Base-by-base conservation (phyloP, 306 rosid genomes). In the Vigna radiata region DNA sequence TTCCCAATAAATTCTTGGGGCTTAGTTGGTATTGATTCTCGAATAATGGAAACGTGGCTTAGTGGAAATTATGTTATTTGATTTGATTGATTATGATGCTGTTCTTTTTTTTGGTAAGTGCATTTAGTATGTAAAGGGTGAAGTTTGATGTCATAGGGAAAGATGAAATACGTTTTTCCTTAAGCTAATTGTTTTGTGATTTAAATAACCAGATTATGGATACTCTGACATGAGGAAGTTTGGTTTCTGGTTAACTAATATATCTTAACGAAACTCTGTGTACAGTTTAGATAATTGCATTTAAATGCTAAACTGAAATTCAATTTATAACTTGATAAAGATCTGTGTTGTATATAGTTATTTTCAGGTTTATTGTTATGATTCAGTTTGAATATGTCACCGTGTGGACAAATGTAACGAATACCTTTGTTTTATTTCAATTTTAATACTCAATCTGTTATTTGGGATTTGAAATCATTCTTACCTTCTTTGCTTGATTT, bases 401-500 rank as follows among this genome's bases (percentile, higher is more conserved):
- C 33, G 1, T 60, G 70, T 25, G 17, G 29, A 58, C 64, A 17
- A 23, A 65, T 19, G 56, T 60, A 10, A 65, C 16, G 56, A 67
- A 5, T 77, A 12, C 25, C 76, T 48, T 67, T 17, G 27, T 65
- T 41, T 8, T 36, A 15, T 63, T 37, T 52, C 16, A 68, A 55
- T 77, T 23, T 33, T 73, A 36, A 39, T 69, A 23, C 13, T 4
- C 12, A 60, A 36, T 25, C 73, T 52, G 65, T 59, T 18, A 27
- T 36, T 58, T 73, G 41, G 73, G 58, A 64, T 54, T 62, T 2
- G 48, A 50, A 48, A 27, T 55, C 43, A 46, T 61, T 16, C 60
- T 46, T 67, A 23, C 37, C 21, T 61, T 39, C 60, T 58, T 56
- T 72, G 19, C 39, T 33, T 18, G 81, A 44, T 64, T 76, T 72